Conservation (phyloP, 495 filamentous ascomycete species). For the Pyrenopolyporus hunteri region DNA sequence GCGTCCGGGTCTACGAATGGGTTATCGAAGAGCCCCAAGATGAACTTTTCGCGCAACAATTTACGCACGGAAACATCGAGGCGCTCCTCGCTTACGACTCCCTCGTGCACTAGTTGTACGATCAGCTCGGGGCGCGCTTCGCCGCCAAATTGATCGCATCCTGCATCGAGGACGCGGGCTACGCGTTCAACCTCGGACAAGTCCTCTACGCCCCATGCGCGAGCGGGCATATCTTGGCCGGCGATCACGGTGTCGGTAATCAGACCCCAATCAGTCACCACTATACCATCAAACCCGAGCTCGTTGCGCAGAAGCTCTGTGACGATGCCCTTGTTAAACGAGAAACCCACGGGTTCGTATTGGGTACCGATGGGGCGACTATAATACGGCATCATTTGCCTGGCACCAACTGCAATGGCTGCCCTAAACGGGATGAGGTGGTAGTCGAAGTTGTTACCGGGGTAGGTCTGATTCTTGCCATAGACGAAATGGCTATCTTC, state of each 20-base stretch:
- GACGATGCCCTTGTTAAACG: slow-evolving; percentile 40
- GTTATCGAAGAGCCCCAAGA: slow-evolving; percentile 65
- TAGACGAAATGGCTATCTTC: slow-evolving; percentile 49
- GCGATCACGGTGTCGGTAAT: slow-evolving; percentile 29
- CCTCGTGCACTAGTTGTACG: slow-evolving; percentile 56
- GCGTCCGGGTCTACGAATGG: slow-evolving; percentile 53
- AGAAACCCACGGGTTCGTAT: slow-evolving; percentile 42
- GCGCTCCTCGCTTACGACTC: slow-evolving; percentile 54
- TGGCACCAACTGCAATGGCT: slow-evolving; percentile 42
- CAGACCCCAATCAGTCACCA: slow-evolving; percentile 47
- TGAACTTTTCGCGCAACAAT: slow-evolving; percentile 62
- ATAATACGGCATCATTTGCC: slow-evolving; percentile 47
- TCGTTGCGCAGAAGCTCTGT: slow-evolving; percentile 45
- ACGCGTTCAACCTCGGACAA: slow-evolving; percentile 36
- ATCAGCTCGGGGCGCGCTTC: slow-evolving; percentile 46
- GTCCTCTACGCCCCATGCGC: slow-evolving; percentile 37
- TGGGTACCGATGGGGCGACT: slow-evolving; percentile 36
- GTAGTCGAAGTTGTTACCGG: slow-evolving; percentile 44
- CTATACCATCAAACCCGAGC: slow-evolving; percentile 47
- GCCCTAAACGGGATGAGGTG: slow-evolving; percentile 40
- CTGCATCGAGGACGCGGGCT: slow-evolving; percentile 41
- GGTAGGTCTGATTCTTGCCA: slow-evolving; percentile 46
- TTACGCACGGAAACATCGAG: slow-evolving; percentile 63
- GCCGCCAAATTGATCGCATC: slow-evolving; percentile 49
- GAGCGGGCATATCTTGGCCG: slow-evolving; percentile 31